These are phyloP conservation scores for Ceratocystis huliohia DNA, from an alignment of 2,329 filamentous ascomycete species.

Conservation along the genomic window DNA sequence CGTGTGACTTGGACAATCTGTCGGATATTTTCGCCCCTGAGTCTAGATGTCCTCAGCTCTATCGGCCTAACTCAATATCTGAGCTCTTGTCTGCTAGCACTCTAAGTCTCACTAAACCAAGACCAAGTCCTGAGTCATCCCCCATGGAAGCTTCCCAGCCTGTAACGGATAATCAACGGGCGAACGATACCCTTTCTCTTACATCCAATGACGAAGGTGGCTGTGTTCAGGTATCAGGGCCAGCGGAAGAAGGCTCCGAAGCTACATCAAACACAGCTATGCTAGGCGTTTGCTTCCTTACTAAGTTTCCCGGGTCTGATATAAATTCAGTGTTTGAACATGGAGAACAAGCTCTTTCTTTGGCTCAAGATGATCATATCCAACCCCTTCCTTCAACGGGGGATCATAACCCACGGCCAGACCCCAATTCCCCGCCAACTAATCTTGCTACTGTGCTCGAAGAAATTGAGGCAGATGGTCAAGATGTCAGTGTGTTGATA, in stretches of 20 bases:
- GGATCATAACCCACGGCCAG: background rate
- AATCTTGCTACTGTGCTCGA: slow-evolving; percentile 16
- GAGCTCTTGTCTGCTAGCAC: slow-evolving; percentile 11
- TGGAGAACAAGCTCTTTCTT: background rate
- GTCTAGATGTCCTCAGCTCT: background rate
- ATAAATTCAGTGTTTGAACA: background rate
- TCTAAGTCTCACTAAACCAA: background rate
- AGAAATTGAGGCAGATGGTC: slow-evolving; percentile 12
- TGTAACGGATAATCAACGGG: background rate
- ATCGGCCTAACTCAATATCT: slow-evolving; percentile 2
- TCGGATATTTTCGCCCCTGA: slow-evolving; percentile 10
- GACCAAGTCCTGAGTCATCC: background rate
- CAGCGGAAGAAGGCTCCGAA: no score
- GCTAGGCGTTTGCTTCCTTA: no score
- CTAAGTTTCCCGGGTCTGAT: background rate
- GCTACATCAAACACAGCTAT: background rate
- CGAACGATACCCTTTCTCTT: background rate
- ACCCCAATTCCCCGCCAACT: background rate
- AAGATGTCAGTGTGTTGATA: slow-evolving; percentile 7
- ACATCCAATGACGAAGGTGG: background rate
- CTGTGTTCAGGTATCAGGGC: background rate
- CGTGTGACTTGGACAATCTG: background rate
- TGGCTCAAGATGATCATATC: background rate
- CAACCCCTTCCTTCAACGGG: background rate
- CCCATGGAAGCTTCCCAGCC: background rate